Base-by-base conservation (phyloP, 2,329 filamentous ascomycete genomes). In the Clonostachys chloroleuca region DNA sequence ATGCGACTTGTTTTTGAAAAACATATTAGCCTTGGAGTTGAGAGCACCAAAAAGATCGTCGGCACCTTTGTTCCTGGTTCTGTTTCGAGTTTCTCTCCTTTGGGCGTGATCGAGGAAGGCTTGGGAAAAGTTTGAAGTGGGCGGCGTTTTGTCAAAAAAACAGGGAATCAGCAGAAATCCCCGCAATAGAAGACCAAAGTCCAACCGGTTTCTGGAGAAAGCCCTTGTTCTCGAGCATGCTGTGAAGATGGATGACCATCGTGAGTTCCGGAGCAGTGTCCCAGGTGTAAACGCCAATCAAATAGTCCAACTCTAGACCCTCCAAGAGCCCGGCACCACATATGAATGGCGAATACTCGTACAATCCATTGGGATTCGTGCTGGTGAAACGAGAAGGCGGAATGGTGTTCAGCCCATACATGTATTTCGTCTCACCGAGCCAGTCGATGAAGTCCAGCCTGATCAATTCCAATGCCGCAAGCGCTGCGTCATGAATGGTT, bases 281-380 rank as follows among this genome's bases (percentile, higher is more conserved):
- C 65, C 67, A 73, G 1, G 76, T 8, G 1, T 50, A 4, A 51
- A 75, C 57, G 30, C 56, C 53, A 9, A 58, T 44, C 3, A 52
- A 50, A 48, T 71, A 74, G 0, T 61, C 52, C 16, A 72, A 44
- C 34, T 73, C 65, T 0, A 78, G 61, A 2, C 57, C 68, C 50
- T 78, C 73, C 44, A 63, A 56, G 6, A 78, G 59, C 0, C 71
- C 70, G 10, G 65, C 64, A 14, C 72, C 74, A 36, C 73, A 77
- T 3, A 76, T 60, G 36, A 68, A 76, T 0, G 74, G 74, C 4
- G 70, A 77, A 47, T 72, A 74, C 16, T 72, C 66, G 65, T 68
- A 77, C 1, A 77, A 57, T 0, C 72, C 72, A 43, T 77, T 74
- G 1, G 63, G 6, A 49, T 70, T 63, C 3, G 60, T 62, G 14